These are phyloP conservation scores for Volvox reticuliferus DNA, from an alignment of 139 green algal species.

Conservation along the genomic window DNA sequence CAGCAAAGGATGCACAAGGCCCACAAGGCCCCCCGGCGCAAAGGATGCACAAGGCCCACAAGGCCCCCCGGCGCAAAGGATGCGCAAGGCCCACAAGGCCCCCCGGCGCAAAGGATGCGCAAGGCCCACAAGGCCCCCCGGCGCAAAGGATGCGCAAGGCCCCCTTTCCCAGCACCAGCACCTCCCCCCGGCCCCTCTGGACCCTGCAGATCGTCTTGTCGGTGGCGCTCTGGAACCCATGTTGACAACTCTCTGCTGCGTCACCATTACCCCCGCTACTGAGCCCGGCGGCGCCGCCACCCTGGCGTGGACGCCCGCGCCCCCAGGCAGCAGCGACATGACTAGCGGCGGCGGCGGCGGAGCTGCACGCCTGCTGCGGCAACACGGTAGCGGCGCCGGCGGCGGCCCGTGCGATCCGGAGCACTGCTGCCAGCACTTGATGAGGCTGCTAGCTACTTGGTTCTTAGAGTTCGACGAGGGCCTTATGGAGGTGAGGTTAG, in stretches of 20 bases:
- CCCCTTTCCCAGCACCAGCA: too few species aligned
- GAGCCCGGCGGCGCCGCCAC: neutral
- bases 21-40: too few species aligned
- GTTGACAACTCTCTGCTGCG: neutral
- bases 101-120: too few species aligned
- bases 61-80: too few species aligned
- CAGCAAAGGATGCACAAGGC: too few species aligned
- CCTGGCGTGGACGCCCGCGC: slow-evolving; percentile 21
- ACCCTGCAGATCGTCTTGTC: slow-evolving; percentile 1
- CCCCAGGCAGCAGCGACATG: neutral
- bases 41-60: too few species aligned
- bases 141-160: too few species aligned
- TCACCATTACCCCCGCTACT: neutral
- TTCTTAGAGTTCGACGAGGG: slow-evolving; percentile 43
- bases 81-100: too few species aligned
- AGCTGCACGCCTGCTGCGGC: neutral
- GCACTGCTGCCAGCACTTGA: slow-evolving; percentile 42
- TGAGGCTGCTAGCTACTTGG: slow-evolving; percentile 33
- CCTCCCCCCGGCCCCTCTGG: neutral
- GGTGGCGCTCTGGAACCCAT: slow-evolving; percentile 26
- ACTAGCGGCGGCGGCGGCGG: too few species aligned
- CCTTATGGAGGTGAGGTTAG: slow-evolving; percentile 29
- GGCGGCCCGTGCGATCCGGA: slow-evolving; percentile 13
- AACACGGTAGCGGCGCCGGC: neutral
- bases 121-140: too few species aligned